phyloP scores from a whole-genome alignment of 768 basidiomycete species.

The Suillus variegatus region DNA sequence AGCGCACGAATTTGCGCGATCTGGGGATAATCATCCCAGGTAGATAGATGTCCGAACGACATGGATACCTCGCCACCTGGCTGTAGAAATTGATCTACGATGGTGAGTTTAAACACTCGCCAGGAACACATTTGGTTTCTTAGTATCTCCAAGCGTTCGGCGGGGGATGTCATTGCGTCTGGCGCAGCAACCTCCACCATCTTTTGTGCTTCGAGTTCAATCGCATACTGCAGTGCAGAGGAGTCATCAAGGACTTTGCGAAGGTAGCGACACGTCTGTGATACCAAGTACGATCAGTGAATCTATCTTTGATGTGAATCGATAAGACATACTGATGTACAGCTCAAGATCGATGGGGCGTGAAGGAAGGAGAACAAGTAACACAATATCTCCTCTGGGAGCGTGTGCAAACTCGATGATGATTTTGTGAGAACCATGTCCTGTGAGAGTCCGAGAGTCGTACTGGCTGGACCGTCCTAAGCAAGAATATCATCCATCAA shows the following conservation, averaged over 20 bases:
- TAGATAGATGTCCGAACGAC: not conserved
- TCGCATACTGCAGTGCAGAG: not conserved
- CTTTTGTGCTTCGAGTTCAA: conserved; percentile 4
- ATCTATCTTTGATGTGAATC: not conserved
- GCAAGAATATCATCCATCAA: not conserved
- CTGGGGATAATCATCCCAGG: not conserved
- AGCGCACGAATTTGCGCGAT: conserved; percentile 1
- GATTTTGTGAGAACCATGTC: not conserved
- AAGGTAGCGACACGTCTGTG: conserved; percentile 1
- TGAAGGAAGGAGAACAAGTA: conserved; percentile 3
- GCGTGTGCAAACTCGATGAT: not conserved
- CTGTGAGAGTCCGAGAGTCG: not conserved
- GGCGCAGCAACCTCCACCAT: not conserved
- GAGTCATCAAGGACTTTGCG: not conserved
- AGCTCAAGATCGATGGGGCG: not conserved
- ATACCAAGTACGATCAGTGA: not conserved
- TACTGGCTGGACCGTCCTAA: not conserved
- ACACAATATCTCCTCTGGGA: not conserved
- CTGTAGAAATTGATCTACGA: not conserved
- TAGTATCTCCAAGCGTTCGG: conserved; percentile 1
- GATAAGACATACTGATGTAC: not conserved
- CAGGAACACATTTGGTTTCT: not conserved
- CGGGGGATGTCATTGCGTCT: not conserved
- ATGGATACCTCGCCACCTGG: not conserved
- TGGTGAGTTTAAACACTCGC: not conserved